Evolutionary conservation across 1,284 basidiomycete genomes (phyloP), one percentile per base, ranked within the genome.

Genomic region (Pseudozyma sp.): DNA sequence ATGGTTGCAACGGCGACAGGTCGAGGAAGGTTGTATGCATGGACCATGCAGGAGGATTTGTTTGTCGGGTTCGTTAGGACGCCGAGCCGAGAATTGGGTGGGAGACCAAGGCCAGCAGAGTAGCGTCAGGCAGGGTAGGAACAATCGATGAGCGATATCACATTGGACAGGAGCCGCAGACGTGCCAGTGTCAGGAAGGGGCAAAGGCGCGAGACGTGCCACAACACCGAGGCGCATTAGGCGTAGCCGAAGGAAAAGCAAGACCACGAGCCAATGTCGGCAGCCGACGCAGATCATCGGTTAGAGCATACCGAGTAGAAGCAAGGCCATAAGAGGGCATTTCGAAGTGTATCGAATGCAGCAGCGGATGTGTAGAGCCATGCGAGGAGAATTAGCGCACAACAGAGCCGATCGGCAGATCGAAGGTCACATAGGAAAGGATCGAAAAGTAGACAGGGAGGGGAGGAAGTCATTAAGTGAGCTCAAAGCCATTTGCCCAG

Each of bases 91-190:
- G 5, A 48, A 45, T 52, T 54, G 40, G 45, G 51, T 54, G 35
- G 49, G 44, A 18, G 48, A n/a, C 38, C 35, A 40, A 43, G 18
- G 18, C 18, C 19, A 35, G 47, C n/a, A 14, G 21, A 19, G 12
- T 18, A n/a, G 39, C 9, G n/a, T 16, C 43, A 34, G 35, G 34
- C 19, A 18, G 31, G 36, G 31, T 44, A 39, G 18, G 50, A 36
- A n/a, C 66, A 55, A 55, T 62, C 39, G 66, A 62, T 62, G 66
- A 35, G 60, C 53, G 53, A 63, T 64, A 64, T 70, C 67, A 70
- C 19, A 51, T 60, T 63, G 51, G 56, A 43, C 18, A 50, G 42
- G 49, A 63, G 52, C 60, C 55, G 52, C 52, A 19, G 47, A 59
- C 49, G 56, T 31, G 56, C 57, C 67, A 40, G 25, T 42, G 35